Evolutionary conservation across 2,329 filamentous ascomycete genomes (phyloP).

Genomic region (Emydomyces testavorans): DNA sequence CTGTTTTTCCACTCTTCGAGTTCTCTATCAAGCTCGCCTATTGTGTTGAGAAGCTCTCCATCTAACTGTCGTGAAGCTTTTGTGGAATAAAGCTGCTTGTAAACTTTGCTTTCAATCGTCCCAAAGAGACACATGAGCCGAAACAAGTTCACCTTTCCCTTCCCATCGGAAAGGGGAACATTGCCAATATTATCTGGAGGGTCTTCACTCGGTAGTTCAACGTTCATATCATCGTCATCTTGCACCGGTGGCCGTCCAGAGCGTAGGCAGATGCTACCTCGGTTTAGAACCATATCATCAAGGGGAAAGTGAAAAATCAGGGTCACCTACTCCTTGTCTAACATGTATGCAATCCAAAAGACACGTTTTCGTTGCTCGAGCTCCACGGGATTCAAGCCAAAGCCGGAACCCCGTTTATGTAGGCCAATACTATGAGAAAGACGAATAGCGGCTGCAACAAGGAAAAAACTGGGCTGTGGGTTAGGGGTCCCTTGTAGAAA

Average conservation of each 20-base stretch:
- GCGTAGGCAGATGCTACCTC: slow-evolving; percentile 50
- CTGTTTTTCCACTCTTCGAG: slow-evolving; percentile 93
- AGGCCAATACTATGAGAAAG: slow-evolving; percentile 88
- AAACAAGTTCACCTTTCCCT: slow-evolving; percentile 90
- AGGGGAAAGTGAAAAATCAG: background rate
- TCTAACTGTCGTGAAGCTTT: slow-evolving; percentile 85
- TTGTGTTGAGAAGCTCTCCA: slow-evolving; percentile 86
- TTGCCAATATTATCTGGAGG: slow-evolving; percentile 89
- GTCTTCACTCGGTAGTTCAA: slow-evolving; percentile 83
- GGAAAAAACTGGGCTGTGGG: slow-evolving; percentile 82
- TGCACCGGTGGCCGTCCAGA: slow-evolving; percentile 62
- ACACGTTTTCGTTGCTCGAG: slow-evolving; percentile 78
- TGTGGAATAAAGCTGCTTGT: slow-evolving; percentile 84
- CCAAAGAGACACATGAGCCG: slow-evolving; percentile 84
- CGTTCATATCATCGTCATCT: slow-evolving; percentile 82
- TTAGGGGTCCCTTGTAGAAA: slow-evolving; percentile 96
- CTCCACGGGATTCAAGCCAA: slow-evolving; percentile 86
- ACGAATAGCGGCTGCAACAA: slow-evolving; percentile 81
- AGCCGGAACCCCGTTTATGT: slow-evolving; percentile 84
- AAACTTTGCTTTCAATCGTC: slow-evolving; percentile 84
- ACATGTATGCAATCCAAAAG: slow-evolving; percentile 65
- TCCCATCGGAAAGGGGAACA: slow-evolving; percentile 77
- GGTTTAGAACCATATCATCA: slow-evolving; percentile 20
- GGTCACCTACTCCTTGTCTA: slow-evolving; percentile 53
- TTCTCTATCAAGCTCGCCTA: slow-evolving; percentile 81